A percentile compares a stretch with the other conserved stretches of the same genome.
Conservation (phyloP, 148 eudicot genomes). For the Cornus kousa region DNA sequence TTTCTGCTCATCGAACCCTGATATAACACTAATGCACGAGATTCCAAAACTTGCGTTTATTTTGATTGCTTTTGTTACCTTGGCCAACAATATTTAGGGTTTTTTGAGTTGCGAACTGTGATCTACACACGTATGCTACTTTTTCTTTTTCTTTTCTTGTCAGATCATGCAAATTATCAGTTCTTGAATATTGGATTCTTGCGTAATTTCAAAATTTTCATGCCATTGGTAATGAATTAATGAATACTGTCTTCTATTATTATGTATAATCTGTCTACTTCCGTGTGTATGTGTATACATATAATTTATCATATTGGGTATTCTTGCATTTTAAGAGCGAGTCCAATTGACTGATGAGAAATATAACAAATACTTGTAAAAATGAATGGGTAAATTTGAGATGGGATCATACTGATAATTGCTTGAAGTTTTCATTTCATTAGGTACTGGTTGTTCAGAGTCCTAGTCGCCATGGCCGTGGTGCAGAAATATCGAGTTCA, state of each 20-base stretch:
- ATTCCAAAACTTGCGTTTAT: too few species aligned
- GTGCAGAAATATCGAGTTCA: constrained; percentile 37
- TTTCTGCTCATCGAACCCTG: too few species aligned
- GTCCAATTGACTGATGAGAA: neutral
- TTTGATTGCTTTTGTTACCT: too few species aligned
- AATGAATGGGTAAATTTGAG: neutral
- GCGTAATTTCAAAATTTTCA: neutral
- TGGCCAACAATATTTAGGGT: too few species aligned
- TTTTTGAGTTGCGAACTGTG: neutral
- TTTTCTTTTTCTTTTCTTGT: too few species aligned
- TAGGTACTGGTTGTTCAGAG: constrained; percentile 50
- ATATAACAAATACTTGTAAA: neutral
- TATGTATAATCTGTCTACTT: neutral
- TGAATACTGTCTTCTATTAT: neutral
- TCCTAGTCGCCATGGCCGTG: constrained; percentile 44
- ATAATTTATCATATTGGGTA: too few species aligned
- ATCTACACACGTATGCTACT: neutral
- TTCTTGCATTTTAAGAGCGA: too few species aligned
- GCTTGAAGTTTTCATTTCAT: neutral
- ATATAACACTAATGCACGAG: too few species aligned
- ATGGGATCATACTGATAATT: neutral
- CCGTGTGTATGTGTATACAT: too few species aligned
- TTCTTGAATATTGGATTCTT: neutral
- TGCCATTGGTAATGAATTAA: neutral
- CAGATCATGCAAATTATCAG: neutral